Evolutionary conservation across 2,329 filamentous ascomycete genomes (phyloP), one percentile per base, ranked within the genome.

Genomic region (Pseudonectria foliicola): DNA sequence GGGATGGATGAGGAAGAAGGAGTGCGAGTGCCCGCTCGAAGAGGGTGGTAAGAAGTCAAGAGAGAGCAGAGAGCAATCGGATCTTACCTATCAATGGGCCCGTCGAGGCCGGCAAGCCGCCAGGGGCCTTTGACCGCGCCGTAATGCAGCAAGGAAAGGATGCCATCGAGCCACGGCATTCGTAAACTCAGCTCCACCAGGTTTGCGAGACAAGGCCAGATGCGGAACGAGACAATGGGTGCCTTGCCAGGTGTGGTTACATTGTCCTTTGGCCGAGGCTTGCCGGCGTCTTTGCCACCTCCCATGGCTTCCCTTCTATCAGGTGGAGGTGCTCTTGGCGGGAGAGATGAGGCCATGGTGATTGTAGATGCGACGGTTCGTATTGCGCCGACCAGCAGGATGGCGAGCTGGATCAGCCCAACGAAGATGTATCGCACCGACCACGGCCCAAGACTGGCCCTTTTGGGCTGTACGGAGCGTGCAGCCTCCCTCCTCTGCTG

Each of bases 91-190:
- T 96, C 90, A 62, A 95, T 67, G 59, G 80, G 72, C 45, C 87
- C 81, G 60, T 93, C 75, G 18, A 82, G 76, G 52, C 75, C 73
- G 56, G 84, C 87, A 45, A 94, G 62, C 62, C 65, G 75, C 52
- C 87, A 85, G 45, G 85, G 85, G 15, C 88, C 86, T 52, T 71
- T 68, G 54, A 90, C 63, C 52, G 80, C 72, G 48, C 78, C 71
- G 70, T 84, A 81, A 63, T 92, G 86, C 48, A 82, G 59, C 61
- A 95, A 74, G 38, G 84, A 83, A 40, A 92, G 59, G 48, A 76
- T 67, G 55, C 86, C 86, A 55, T 71, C 73, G 37, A 95, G 73
- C 90, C 90, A 96, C 44, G 90, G 90, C 87, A 95, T 94, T 61
- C 87, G 84, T 46, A 68, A 61, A 48, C 82, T 71, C 55, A 95